Percentiles rank a stretch among this genome's conserved stretches.
phyloP scores from a whole-genome alignment of 108 stramenopile species.

The Chaetoceros tenuissimus region DNA sequence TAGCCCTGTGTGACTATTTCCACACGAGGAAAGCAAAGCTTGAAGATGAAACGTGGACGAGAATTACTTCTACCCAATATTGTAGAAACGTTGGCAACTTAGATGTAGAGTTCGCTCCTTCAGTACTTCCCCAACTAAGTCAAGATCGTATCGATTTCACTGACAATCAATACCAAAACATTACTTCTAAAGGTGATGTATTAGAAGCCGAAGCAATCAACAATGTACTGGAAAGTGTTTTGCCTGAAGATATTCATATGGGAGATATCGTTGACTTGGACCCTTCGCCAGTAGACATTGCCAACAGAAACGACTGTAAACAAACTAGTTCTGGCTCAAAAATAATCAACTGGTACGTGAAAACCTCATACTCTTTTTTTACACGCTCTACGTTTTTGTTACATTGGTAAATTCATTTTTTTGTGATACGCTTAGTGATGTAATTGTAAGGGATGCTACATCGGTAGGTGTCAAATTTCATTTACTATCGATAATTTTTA shows the following conservation, averaged over 20 bases:
- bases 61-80: not conserved
- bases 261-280: not conserved
- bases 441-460: not conserved
- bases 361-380: too few relatives aligned
- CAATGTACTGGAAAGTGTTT: not conserved
- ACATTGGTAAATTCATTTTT: too few relatives aligned
- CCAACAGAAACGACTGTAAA: not conserved
- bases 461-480: not conserved
- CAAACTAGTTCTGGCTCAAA: not conserved
- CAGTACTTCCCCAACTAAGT: not conserved
- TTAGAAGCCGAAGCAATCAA: not conserved
- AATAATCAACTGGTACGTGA: too few relatives aligned
- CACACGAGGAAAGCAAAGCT: not conserved
- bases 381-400: too few relatives aligned
- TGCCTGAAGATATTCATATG: not conserved
- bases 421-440: not conserved
- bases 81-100: not conserved
- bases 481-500: not conserved
- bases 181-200: not conserved
- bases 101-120: not conserved
- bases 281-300: not conserved
- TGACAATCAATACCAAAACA: not conserved
- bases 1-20: slow-evolving; percentile 47
- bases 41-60: not conserved
- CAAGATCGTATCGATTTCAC: not conserved